Base-by-base conservation (phyloP, 257 asterid species). In the Misopates orontium region DNA sequence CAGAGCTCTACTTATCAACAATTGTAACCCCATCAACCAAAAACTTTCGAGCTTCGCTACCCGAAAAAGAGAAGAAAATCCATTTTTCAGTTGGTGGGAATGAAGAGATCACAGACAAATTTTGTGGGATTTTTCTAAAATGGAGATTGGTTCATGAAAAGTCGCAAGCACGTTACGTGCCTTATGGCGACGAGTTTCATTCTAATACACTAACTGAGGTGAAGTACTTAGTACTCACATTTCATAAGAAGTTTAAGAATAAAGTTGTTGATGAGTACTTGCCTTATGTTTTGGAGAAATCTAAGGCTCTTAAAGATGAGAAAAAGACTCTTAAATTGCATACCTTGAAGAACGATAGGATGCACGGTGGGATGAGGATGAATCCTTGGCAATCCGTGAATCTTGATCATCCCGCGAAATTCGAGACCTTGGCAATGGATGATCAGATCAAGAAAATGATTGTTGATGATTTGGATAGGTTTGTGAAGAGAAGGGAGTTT, bases 401-500 rank as follows among this genome's bases (percentile, higher is more conserved):
- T 1, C 52, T 68, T 0, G 87, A 84, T 19, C 95, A 84, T 22
- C 95, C 95, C 1, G 69, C 86, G 0, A 87, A 78, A 1, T 85
- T 87, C 24, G 89, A 81, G 2, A 87, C 90, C 4, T 53, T 87
- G 66, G 96, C 94, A 0, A 87, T 87, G 90, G 93, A 87, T 9
- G 0, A 55, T 2, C 83, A 69, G 47, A 72, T 73, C 28, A 85
- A 87, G 25, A 73, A 68, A 1, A 61, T 64, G 84, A 72, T 85
- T 4, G 0, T 79, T 71, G 71, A 71, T 25, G 95, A 87, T 76
- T 64, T 87, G 0, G 81, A 83, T 11, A 58, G 77, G 64, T 87
- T 87, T 60, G 28, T 83, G 71, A 24, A 71, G 72, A 73, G 96
- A 54, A 81, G 70, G 56, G 93, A 85, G 32, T 78, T 68, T 75